A percentile compares a stretch with the other conserved stretches of the same genome.
phyloP scores from a whole-genome alignment of 2,329 filamentous ascomycete species.

The Gnomoniopsis sp. region DNA sequence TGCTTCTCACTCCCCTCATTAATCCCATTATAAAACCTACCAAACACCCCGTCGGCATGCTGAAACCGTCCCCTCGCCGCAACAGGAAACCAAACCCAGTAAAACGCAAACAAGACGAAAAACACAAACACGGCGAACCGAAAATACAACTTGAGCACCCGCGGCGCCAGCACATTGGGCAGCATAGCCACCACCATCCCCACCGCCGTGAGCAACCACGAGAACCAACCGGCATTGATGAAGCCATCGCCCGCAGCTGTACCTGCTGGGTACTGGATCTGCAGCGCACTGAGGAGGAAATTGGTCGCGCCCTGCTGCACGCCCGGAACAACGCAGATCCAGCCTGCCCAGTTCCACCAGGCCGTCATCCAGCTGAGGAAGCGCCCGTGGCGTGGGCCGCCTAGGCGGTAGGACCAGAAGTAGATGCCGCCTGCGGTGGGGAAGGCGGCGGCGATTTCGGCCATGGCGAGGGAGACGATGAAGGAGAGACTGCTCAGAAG shows the following conservation, averaged over 20 bases:
- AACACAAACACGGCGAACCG: constrained; percentile 35
- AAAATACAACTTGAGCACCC: constrained; percentile 32
- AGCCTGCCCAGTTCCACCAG: constrained; percentile 37
- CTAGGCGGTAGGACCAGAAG: constrained; percentile 35
- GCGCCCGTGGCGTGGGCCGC: constrained; percentile 32
- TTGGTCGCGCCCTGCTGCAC: constrained; percentile 37
- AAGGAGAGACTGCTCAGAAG: constrained; percentile 22
- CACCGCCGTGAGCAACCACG: constrained; percentile 32
- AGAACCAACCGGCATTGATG: constrained; percentile 33
- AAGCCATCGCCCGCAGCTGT: too few relatives aligned
- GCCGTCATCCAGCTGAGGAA: constrained; percentile 38
- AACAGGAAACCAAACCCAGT: constrained; percentile 37
- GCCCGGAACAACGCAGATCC: constrained; percentile 34
- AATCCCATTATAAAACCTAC: constrained; percentile 36
- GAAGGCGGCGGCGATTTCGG: constrained; percentile 34
- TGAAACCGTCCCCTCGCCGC: constrained; percentile 32
- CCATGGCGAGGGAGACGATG: constrained; percentile 33
- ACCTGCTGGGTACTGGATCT: constrained; percentile 33
- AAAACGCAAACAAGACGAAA: constrained; percentile 31
- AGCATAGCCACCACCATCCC: constrained; percentile 34
- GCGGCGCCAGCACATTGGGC: constrained; percentile 32
- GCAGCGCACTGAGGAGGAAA: constrained; percentile 35
- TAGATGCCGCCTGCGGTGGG: constrained; percentile 37
- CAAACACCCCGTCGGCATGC: constrained; percentile 28
- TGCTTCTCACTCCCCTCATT: constrained; percentile 30